phyloP scores from a whole-genome alignment of 2,329 filamentous ascomycete species.

The Clarireedia hainanense region DNA sequence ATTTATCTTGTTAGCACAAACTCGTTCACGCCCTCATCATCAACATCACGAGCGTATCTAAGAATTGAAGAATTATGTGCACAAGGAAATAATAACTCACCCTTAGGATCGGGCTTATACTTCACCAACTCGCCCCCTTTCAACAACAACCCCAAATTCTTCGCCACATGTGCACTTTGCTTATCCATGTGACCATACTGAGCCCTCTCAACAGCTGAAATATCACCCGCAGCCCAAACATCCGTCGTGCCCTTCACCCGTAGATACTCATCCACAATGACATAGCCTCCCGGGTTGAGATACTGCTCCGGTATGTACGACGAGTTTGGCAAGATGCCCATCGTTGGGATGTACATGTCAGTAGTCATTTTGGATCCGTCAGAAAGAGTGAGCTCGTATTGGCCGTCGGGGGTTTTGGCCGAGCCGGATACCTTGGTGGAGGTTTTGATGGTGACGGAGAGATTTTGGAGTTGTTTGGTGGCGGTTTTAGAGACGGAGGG shows the following conservation, averaged over 20 bases:
- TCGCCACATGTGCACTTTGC: constrained; percentile 21
- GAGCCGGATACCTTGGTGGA: constrained; percentile 35
- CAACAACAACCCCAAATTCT: constrained; percentile 19
- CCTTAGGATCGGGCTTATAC: constrained; percentile 15
- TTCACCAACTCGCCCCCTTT: constrained; percentile 11
- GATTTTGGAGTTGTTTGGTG: constrained; percentile 41
- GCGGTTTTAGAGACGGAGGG: constrained; percentile 19
- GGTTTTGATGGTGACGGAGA: constrained; percentile 41
- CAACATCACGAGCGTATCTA: constrained; percentile 1
- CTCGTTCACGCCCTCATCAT: not conserved
- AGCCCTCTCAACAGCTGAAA: constrained; percentile 18
- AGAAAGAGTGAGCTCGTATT: constrained; percentile 42
- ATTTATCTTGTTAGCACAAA: not conserved
- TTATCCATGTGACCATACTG: constrained; percentile 18
- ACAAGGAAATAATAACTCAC: not conserved
- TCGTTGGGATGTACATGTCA: constrained; percentile 49
- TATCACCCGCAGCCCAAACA: constrained; percentile 26
- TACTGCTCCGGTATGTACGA: constrained; percentile 41
- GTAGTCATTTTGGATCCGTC: constrained; percentile 41
- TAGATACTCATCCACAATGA: constrained; percentile 43
- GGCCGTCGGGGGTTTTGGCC: constrained; percentile 34
- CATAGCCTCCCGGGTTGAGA: constrained; percentile 38
- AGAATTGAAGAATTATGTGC: not conserved
- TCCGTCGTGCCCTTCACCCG: constrained; percentile 35
- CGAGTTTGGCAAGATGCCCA: constrained; percentile 48